Percentiles rank a stretch among this genome's conserved stretches.
phyloP scores from a whole-genome alignment of 2,329 filamentous ascomycete genomes.

The Clonostachys solani region DNA sequence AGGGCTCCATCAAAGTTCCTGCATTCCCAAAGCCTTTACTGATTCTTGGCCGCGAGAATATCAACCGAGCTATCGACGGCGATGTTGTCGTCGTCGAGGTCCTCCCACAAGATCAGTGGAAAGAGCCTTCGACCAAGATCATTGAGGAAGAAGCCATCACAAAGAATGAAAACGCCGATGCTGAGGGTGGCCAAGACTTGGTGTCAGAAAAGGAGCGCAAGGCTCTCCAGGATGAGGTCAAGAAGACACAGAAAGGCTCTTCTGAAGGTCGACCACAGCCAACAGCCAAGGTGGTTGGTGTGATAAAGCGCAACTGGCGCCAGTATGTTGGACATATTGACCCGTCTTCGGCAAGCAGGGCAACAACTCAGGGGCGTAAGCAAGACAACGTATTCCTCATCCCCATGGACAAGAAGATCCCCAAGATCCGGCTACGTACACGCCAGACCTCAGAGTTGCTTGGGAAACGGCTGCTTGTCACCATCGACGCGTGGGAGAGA shows the following conservation, averaged over 20 bases:
- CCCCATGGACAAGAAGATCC: slow-evolving; percentile 96
- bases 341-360: slow-evolving; percentile 72
- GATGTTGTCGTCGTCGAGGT: slow-evolving; percentile 93
- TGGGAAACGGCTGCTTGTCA: slow-evolving; percentile 87
- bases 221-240: slow-evolving; percentile 88
- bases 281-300: slow-evolving; percentile 85
- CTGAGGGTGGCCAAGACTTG: slow-evolving; percentile 70
- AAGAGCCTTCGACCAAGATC: slow-evolving; percentile 90
- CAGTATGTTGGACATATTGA: slow-evolving; percentile 98
- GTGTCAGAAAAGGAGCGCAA: slow-evolving; percentile 84
- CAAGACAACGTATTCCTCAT: slow-evolving; percentile 93
- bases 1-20: slow-evolving; percentile 85
- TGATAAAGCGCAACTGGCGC: slow-evolving; percentile 94
- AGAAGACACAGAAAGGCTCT: slow-evolving; percentile 72
- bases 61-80: slow-evolving; percentile 88
- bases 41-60: slow-evolving; percentile 88
- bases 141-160: slow-evolving; percentile 91
- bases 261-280: slow-evolving; percentile 79
- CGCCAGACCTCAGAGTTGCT: slow-evolving; percentile 84
- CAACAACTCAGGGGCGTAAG: slow-evolving; percentile 70
- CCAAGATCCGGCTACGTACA: slow-evolving; percentile 91
- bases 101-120: slow-evolving; percentile 93
- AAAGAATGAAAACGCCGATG: slow-evolving; percentile 89
- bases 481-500: slow-evolving; percentile 92
- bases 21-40: slow-evolving; percentile 87